These are phyloP conservation scores for Bipolaris bicolor DNA, from an alignment of 2,329 filamentous ascomycete species.

Conservation along the genomic window DNA sequence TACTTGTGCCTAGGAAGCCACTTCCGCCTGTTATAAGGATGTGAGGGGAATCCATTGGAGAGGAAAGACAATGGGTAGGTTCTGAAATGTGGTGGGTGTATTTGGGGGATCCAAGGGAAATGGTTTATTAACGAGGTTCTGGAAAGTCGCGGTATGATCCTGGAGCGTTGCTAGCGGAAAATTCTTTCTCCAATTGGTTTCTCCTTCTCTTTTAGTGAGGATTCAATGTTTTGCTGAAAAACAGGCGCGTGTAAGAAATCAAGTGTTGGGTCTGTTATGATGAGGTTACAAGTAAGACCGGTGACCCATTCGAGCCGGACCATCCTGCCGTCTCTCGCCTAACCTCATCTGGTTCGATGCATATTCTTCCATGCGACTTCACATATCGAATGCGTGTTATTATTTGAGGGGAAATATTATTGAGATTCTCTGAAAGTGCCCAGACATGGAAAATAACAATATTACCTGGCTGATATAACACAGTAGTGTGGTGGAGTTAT, in stretches of 20 bases:
- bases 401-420: no score
- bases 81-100: conserved; percentile 14
- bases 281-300: conserved; percentile 1
- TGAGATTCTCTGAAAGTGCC: no score
- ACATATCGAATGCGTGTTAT: background rate
- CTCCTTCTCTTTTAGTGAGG: background rate
- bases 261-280: background rate
- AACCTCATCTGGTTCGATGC: conserved; percentile 1
- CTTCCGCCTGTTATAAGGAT: conserved; percentile 57
- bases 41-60: conserved; percentile 28
- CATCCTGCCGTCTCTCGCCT: conserved; percentile 1
- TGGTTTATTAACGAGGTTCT: no score
- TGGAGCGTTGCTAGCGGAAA: background rate
- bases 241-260: background rate
- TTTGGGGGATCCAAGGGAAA: background rate
- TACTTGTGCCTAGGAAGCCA: conserved; percentile 54
- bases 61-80: no score
- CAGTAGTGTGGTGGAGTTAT: background rate
- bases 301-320: background rate
- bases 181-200: background rate
- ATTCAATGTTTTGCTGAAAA: background rate
- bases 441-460: no score
- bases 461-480: background rate
- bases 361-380: background rate
- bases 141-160: background rate